Percentiles rank a stretch among this genome's conserved stretches.
These are phyloP conservation scores for Nectriaceae sp. DNA, from an alignment of 2,329 filamentous ascomycete species.

Conservation along the genomic window DNA sequence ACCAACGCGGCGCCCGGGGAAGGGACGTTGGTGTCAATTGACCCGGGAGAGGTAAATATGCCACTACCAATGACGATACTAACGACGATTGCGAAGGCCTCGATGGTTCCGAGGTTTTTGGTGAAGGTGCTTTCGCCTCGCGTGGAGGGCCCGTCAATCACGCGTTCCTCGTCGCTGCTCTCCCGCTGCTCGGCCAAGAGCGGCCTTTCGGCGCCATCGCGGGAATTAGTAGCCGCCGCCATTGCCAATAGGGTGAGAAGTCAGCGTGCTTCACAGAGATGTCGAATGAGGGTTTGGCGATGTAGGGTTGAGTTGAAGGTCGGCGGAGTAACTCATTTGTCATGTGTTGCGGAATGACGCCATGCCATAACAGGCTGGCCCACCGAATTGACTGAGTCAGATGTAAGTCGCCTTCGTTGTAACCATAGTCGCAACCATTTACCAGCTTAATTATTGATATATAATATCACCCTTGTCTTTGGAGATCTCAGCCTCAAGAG, in stretches of 20 bases:
- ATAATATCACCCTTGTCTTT: too few species aligned
- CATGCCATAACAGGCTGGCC: background rate
- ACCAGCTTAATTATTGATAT: too few species aligned
- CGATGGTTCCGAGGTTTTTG: constrained; percentile 47
- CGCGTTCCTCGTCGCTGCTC: constrained; percentile 2
- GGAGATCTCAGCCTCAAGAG: too few species aligned
- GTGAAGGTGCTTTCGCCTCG: constrained; percentile 34
- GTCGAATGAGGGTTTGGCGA: too few species aligned
- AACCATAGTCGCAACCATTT: too few species aligned
- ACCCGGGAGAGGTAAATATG: constrained; percentile 64
- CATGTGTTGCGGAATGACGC: background rate
- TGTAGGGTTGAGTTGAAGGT: too few species aligned
- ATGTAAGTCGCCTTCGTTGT: too few species aligned
- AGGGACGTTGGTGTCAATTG: constrained; percentile 64
- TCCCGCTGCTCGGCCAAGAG: constrained; percentile 15
- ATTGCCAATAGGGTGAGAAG: too few species aligned
- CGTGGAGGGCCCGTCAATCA: constrained; percentile 4
- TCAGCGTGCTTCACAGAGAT: too few species aligned
- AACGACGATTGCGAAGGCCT: constrained; percentile 61
- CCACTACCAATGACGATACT: constrained; percentile 66
- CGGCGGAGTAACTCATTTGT: too few species aligned
- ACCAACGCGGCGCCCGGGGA: constrained; percentile 59
- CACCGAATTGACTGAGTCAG: too few species aligned
- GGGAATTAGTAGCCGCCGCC: background rate
- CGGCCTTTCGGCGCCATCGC: constrained; percentile 11